phyloP scores from a whole-genome alignment of 805 yeast species.

The Starmerella floricola region DNA sequence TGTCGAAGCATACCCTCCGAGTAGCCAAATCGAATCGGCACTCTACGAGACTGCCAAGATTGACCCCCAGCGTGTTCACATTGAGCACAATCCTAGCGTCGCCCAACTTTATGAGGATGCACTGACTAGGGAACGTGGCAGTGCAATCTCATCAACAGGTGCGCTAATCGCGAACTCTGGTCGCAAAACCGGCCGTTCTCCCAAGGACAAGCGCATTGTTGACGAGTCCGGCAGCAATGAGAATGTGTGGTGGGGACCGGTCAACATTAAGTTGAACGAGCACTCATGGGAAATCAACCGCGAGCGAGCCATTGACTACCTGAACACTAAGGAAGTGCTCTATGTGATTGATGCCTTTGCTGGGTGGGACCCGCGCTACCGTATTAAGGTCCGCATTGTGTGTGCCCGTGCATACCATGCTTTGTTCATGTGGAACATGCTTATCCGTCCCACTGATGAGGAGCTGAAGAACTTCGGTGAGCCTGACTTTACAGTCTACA shows the following conservation, averaged over 20 bases:
- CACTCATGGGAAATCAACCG: conserved; percentile 91
- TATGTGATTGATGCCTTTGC: conserved; percentile 94
- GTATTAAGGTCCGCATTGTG: conserved; percentile 87
- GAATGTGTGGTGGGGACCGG: conserved; percentile 99
- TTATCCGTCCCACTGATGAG: conserved; percentile 85
- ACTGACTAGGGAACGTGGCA: conserved; percentile 65
- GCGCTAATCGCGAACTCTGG: conserved; percentile 95
- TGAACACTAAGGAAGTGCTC: conserved; percentile 87
- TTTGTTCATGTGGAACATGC: conserved; percentile 93
- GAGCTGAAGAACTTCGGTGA: conserved; percentile 84
- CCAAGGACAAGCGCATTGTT: conserved; percentile 94
- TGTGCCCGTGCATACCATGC: conserved; percentile 99
- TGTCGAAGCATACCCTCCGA: conserved; percentile 31
- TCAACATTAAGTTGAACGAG: conserved; percentile 86
- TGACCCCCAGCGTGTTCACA: conserved; percentile 32
- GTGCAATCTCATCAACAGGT: conserved; percentile 85
- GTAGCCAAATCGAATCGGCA: conserved; percentile 33
- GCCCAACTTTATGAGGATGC: conserved; percentile 94
- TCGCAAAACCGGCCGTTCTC: conserved; percentile 93
- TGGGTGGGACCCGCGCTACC: conserved; percentile 98
- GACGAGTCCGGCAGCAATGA: conserved; percentile 79
- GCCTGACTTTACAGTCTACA: conserved; percentile 96
- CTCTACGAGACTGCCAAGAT: conserved; percentile 33
- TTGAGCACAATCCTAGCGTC: conserved; percentile 75
- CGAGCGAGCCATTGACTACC: conserved; percentile 91